Evolutionary conservation across 139 green algal genomes (phyloP).

Genomic region (Spirogloea muscicola): DNA sequence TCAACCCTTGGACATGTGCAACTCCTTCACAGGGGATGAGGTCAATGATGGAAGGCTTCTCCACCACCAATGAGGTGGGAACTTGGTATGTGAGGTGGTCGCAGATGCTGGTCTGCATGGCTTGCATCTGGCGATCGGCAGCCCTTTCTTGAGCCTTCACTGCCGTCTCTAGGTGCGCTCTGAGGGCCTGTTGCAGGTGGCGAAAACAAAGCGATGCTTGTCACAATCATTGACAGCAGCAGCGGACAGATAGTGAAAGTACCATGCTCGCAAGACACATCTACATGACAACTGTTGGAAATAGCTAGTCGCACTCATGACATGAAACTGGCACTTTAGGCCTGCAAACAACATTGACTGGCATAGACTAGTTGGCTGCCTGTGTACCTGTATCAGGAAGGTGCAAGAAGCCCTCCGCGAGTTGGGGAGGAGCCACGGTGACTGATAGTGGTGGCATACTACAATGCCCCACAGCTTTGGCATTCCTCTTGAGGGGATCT

Average conservation of each 20-base stretch:
- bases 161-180: conserved; percentile 13
- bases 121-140: conserved; percentile 7
- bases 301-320: no score
- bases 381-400: conserved; percentile 19
- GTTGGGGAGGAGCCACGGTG: conserved; percentile 3
- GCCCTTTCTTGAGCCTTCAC: conserved; percentile 16
- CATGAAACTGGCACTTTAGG: no score
- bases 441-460: conserved; percentile 18
- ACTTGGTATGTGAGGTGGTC: conserved; percentile 35
- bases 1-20: conserved; percentile 4
- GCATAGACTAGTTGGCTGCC: no score
- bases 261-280: no score
- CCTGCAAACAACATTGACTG: no score
- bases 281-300: no score
- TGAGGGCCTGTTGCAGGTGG: conserved; percentile 20
- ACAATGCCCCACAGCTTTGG: conserved; percentile 20
- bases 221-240: no score
- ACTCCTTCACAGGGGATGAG: conserved; percentile 33
- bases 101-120: conserved; percentile 25
- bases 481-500: neutral
- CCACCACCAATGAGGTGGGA: conserved; percentile 8
- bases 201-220: no score
- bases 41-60: conserved; percentile 21
- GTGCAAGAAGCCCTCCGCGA: conserved; percentile 23
- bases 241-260: no score